phyloP scores from a whole-genome alignment of 352 stramenopile species.

The Blastocystis sp. region DNA sequence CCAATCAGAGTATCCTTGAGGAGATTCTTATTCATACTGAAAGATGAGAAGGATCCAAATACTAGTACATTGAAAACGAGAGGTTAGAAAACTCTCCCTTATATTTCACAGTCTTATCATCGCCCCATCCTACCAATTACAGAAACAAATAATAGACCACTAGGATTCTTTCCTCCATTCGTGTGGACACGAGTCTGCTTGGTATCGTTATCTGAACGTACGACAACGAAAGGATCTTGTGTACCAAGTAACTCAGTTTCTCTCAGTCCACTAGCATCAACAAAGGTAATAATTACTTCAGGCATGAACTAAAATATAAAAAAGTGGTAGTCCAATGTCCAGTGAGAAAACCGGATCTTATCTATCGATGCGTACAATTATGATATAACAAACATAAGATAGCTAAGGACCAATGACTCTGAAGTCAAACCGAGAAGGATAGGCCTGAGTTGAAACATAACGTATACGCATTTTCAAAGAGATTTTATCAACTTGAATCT shows the following conservation, averaged over 20 bases:
- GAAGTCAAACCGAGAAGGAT: too few species aligned
- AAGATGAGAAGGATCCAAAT: background rate
- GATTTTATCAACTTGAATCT: too few species aligned
- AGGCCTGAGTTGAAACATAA: too few species aligned
- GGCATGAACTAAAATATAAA: background rate
- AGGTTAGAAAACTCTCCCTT: background rate
- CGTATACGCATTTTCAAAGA: too few species aligned
- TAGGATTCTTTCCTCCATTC: slow-evolving; percentile 14
- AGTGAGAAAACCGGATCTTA: too few species aligned
- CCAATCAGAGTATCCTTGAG: slow-evolving; percentile 37
- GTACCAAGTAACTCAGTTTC: slow-evolving; percentile 39
- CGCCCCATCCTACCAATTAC: slow-evolving; percentile 2
- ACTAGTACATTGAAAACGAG: background rate
- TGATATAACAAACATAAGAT: too few species aligned
- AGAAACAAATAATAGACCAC: background rate
- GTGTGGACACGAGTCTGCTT: background rate
- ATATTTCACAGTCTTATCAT: background rate
- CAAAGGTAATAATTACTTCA: background rate
- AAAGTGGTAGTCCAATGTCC: too few species aligned
- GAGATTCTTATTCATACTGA: slow-evolving; percentile 56
- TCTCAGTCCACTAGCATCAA: background rate
- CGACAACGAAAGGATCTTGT: slow-evolving; percentile 44
- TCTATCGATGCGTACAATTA: too few species aligned
- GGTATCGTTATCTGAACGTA: background rate
- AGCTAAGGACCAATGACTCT: too few species aligned